Evolutionary conservation across 352 stramenopile species (phyloP).

Genomic region (Globisporangium carolinianum): DNA sequence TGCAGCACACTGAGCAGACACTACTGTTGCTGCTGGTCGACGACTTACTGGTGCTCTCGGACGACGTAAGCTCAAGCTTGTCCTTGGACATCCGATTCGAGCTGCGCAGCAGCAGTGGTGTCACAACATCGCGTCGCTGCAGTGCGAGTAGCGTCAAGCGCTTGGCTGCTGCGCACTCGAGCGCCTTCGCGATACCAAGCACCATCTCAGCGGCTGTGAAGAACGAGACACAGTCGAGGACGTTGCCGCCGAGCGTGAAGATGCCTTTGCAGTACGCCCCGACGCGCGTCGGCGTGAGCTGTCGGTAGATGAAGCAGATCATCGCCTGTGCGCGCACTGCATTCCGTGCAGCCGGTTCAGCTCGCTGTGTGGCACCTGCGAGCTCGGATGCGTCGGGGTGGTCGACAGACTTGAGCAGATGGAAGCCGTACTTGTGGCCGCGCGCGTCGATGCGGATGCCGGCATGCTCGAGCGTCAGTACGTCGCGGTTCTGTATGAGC

Average conservation of each 20-base stretch:
- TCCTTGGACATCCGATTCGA: conserved; percentile 3
- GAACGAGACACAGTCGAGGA: conserved; percentile 9
- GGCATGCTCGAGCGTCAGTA: conserved; percentile 39
- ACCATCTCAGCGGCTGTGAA: conserved; percentile 6
- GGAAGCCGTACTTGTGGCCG: conserved; percentile 27
- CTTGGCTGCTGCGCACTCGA: conserved; percentile 13
- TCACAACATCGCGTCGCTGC: neutral
- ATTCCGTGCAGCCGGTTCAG: too few relatives aligned
- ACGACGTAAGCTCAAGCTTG: neutral
- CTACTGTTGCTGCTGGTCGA: neutral
- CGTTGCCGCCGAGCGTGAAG: conserved; percentile 9
- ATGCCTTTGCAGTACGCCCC: conserved; percentile 8
- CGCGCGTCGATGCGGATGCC: conserved; percentile 23
- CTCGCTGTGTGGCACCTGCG: neutral
- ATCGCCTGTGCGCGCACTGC: conserved; percentile 11
- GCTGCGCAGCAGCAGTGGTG: neutral
- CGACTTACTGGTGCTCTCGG: neutral
- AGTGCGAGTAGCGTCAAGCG: conserved; percentile 9
- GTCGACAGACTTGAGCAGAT: conserved; percentile 15
- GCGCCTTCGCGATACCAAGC: conserved; percentile 11
- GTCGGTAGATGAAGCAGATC: conserved; percentile 10
- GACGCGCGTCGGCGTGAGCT: conserved; percentile 7
- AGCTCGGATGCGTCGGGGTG: neutral
- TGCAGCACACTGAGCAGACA: neutral
- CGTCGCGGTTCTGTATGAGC: conserved; percentile 38